Conservation (phyloP, 2,329 filamentous ascomycete species). For the Fusarium oxysporum region DNA sequence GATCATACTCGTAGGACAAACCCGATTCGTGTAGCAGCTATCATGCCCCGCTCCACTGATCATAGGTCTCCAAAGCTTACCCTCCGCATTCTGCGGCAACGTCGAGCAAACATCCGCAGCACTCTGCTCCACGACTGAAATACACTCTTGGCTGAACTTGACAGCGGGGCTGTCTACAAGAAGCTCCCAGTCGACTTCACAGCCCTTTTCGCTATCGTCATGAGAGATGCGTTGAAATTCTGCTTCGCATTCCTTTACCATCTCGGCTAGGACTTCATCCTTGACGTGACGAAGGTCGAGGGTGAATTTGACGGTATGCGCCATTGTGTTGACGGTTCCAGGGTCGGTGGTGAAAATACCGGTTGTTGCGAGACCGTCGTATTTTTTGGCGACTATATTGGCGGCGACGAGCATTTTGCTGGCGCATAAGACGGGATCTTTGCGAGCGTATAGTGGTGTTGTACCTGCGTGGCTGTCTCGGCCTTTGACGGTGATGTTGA, state of each 20-base stretch:
- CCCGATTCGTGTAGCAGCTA: constrained; percentile 11
- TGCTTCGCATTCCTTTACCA: not conserved
- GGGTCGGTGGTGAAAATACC: not conserved
- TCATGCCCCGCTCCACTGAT: constrained; percentile 17
- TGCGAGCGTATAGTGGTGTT: constrained; percentile 12
- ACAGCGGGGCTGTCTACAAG: not conserved
- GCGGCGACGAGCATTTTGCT: constrained; percentile 11
- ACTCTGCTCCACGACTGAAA: constrained; percentile 4
- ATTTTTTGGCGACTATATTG: not conserved
- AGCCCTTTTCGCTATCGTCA: constrained; percentile 4
- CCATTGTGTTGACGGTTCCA: constrained; percentile 4
- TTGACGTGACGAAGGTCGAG: constrained; percentile 3
- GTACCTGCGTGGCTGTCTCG: constrained; percentile 12
- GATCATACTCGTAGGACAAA: constrained; percentile 19
- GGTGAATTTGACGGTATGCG: not conserved
- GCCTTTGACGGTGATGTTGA: constrained; percentile 1
- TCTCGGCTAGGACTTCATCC: not conserved
- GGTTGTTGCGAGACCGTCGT: not conserved
- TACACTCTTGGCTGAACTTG: not conserved
- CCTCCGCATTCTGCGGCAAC: not conserved
- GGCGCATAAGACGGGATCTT: not conserved
- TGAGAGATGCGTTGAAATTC: not conserved
- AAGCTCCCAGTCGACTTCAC: not conserved
- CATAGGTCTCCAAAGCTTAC: constrained; percentile 2
- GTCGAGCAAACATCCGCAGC: constrained; percentile 1